Evolutionary conservation across 1,284 basidiomycete species (phyloP), one percentile per base, ranked within the genome.

Genomic region (Vanrija pseudolonga): DNA sequence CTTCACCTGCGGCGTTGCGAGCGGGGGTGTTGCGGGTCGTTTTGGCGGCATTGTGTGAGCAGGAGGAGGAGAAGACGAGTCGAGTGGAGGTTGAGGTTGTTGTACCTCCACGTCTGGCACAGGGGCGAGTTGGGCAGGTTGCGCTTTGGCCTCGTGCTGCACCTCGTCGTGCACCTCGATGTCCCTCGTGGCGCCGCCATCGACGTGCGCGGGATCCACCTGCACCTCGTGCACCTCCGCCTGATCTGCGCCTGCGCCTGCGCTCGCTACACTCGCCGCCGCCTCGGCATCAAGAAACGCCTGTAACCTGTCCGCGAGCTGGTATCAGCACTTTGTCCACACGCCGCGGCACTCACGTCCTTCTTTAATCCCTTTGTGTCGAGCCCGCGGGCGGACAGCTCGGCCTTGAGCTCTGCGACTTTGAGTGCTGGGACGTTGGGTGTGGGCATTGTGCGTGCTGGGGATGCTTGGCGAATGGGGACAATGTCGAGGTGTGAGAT

Each of bases 361-460:
- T 73, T 72, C 61, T 77, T 77, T 3, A 73, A 53, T 1, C 72
- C 71, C 32, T 63, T 68, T 6, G 67, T 67, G 3, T 66, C 60
- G 3, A 76, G 60, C 1, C 68, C 72, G 4, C 73, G 54, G 39
- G 67, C 68, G 1, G 62, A 48, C n/a, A 77, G 67, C 60, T 77
- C 71, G 14, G 69, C 69, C 55, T 71, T 71, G 50, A 77, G 67
- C 51, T 77, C 74, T 26, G 65, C 68, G 15, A 74, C 72, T 47
- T 73, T 72, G 49, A 74, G 64, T 0, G 45, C 32, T 9, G 44
- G 37, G 44, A 61, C 43, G 51, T 57, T 50, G 3, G 26, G 23
- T n/a, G 14, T 6, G 32, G 32, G 14, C 32, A 32, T 32, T 12
- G 32, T 32, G 32, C 32, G 32, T 32, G 12, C 11, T 14, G 12